Evolutionary conservation across 306 rosid species (phyloP), one percentile per base, ranked within the genome.

Genomic region (Lupinus albus): DNA sequence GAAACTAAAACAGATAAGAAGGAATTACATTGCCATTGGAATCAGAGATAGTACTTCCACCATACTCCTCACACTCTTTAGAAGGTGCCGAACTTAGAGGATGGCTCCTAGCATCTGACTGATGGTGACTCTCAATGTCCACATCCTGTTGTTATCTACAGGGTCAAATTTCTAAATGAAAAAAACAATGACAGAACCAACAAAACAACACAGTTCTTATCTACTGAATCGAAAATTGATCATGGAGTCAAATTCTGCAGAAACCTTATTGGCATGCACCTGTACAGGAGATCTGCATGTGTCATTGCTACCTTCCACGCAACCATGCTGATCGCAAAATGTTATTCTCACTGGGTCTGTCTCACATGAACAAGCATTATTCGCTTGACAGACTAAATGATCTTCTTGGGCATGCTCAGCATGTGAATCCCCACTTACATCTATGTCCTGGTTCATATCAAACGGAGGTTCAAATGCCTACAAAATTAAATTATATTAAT

Each of bases 381-480:
- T 54, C 49, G 39, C 86, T 68, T 81, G 80, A 72, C 72, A 74
- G 72, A 41, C 76, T 28, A 73, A 51, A 65, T 75, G 76, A 41
- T 76, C 68, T 49, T 79, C 63, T 33, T 46, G 66, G 58, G 36
- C 67, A 41, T 72, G 59, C 75, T 76, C 84, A 72, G 20, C 63
- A 75, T 62, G 84, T 38, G 61, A 54, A 53, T 75, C 78, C 63
- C 84, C 91, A 76, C 77, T 68, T 68, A 61, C 62, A 73, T 89
- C 90, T 35, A 57, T 17, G 53, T 83, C 91, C 67, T 82, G 83
- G 75, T 88, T 88, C 90, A 93, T 84, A 86, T 88, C 98, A 79
- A 93, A 68, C 7, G 97, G 98, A 54, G 98, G 96, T 83, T 93
- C 97, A 67, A 93, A 93, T 78, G 86, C 96, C 98, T 93, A 74